These are phyloP conservation scores for Backusella mclennaniae DNA, from an alignment of 192 early-diverging fungal genomes.

Conservation along the genomic window DNA sequence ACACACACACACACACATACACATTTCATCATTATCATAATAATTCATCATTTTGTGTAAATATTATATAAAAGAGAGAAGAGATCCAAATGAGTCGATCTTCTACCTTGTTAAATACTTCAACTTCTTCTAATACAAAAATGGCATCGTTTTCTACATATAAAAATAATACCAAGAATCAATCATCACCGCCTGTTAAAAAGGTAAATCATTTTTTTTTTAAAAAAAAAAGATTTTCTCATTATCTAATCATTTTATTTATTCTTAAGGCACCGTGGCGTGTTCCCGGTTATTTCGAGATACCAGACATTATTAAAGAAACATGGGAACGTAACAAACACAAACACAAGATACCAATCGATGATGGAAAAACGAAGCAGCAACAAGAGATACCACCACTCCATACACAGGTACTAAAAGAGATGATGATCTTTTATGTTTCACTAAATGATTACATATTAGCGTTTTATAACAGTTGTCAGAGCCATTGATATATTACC, in stretches of 20 bases:
- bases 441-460: not conserved
- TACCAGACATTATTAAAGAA: constrained; percentile 39
- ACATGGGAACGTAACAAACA: constrained; percentile 16
- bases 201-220: not conserved
- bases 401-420: constrained; percentile 21
- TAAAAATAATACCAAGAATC: not conserved
- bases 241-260: not conserved
- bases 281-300: constrained; percentile 24
- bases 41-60: not conserved
- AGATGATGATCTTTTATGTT: not conserved
- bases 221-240: not conserved
- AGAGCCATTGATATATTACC: constrained; percentile 26
- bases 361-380: not conserved
- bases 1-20: too few species aligned
- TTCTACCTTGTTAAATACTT: constrained; percentile 7
- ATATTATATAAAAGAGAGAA: not conserved
- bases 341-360: not conserved
- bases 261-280: constrained; percentile 12
- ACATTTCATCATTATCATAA: not conserved
- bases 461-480: constrained; percentile 35
- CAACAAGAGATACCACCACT: constrained; percentile 26
- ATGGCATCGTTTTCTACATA: not conserved
- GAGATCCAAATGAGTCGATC: constrained; percentile 10
- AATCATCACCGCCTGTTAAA: not conserved
- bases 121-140: not conserved